Base-by-base conservation (phyloP, 805 yeast genomes). In the Ogataea methylovora region DNA sequence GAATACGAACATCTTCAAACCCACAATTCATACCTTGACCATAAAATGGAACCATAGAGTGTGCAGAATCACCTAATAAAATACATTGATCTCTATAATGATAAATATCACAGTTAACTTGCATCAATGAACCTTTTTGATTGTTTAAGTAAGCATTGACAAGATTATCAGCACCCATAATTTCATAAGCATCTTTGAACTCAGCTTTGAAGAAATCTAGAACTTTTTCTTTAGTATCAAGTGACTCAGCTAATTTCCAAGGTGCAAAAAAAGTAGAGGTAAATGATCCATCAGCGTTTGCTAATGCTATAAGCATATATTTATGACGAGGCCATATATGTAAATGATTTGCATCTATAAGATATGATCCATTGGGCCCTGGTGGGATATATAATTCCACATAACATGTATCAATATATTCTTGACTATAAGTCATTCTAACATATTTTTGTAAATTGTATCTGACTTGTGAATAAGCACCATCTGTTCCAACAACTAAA, bases 11-110 rank as follows among this genome's bases (percentile, higher is more conserved):
- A 47, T 90, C 97, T 57, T 88, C 97, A 54, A 88, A 82, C 1
- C 97, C 97, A 52, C 95, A 84, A 56, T 88, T 88, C 90, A 88
- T 82, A 5, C 97, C 97, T 56, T 88, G 97, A 8, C 97, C 97
- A 52, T 87, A 88, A 56, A 88, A 88, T n/a, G 97, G 97, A 5
- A 88, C 97, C 95, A 87, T 88, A 20, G 92, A 76, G 59, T 88
- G 97, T 0, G 97, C 94, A 1, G 97, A 95, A 55, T 88, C 97
- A 5, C 97, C 97, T 20, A 88, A 60, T 10, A 88, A 60, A 8
- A 88, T 61, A 12, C 78, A 78, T 37, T 72, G 71, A 30, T 77
- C 83, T 27, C 65, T 55, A 30, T 65, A 69, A 50, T 84, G 74
- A 58, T 85, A 88, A 2, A 90, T 86, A 32, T 61, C 60, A 45